A percentile compares a stretch with the other conserved stretches of the same genome.
Evolutionary conservation across 352 stramenopile species (phyloP).

Genomic region (Globisporangium mamillatum): DNA sequence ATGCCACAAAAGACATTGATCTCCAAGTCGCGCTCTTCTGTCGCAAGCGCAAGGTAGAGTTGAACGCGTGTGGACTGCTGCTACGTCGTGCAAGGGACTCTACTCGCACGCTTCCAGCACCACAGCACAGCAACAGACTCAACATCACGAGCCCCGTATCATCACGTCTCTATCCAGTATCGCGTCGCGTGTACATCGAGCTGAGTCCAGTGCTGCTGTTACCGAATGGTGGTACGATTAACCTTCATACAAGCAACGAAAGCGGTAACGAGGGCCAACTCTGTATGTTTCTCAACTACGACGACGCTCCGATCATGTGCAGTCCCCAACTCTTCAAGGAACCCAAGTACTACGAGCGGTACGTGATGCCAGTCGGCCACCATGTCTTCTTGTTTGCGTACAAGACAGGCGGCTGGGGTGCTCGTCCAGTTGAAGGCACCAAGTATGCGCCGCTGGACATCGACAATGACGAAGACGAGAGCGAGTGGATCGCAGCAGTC

Average conservation of each 20-base stretch:
- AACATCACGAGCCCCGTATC: constrained; percentile 28
- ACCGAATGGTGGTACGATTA: not conserved
- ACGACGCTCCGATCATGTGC: constrained; percentile 21
- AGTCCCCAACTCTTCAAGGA: constrained; percentile 29
- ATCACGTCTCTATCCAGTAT: constrained; percentile 28
- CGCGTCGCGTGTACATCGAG: constrained; percentile 47
- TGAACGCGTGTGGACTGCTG: constrained; percentile 31
- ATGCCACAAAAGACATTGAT: constrained; percentile 25
- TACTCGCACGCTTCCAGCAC: constrained; percentile 17
- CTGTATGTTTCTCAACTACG: constrained; percentile 38
- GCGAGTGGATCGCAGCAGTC: constrained; percentile 33
- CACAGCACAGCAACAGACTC: constrained; percentile 15
- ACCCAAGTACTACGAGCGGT: constrained; percentile 30
- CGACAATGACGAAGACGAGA: not conserved
- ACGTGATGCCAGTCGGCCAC: constrained; percentile 24
- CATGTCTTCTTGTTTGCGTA: constrained; percentile 42
- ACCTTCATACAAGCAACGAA: not conserved
- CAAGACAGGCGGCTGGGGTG: not conserved
- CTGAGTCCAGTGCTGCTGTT: constrained; percentile 24
- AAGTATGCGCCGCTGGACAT: not conserved
- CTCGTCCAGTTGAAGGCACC: not conserved
- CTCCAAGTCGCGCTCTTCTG: constrained; percentile 44
- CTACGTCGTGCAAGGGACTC: constrained; percentile 26
- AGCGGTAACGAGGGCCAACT: constrained; percentile 23
- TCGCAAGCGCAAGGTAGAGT: constrained; percentile 19